These are phyloP conservation scores for Podospora comata DNA, from an alignment of 495 filamentous ascomycete species.

Conservation along the genomic window DNA sequence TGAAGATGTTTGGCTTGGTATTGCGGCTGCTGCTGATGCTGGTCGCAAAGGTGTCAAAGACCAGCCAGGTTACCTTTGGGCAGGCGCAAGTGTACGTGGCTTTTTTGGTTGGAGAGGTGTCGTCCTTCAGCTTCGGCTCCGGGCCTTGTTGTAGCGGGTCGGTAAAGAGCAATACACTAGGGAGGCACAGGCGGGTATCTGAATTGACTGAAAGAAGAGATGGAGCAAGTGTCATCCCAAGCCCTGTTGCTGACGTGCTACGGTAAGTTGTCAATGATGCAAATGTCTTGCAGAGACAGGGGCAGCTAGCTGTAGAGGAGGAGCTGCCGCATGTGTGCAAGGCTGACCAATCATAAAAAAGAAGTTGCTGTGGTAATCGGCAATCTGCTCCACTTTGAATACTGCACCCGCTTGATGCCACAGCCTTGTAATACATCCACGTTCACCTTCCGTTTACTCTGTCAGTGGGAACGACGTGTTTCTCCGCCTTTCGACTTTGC, in stretches of 20 bases:
- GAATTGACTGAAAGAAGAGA: neutral
- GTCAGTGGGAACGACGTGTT: neutral
- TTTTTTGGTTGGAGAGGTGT: constrained; percentile 10
- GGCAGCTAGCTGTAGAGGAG: neutral
- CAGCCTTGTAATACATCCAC: constrained; percentile 7
- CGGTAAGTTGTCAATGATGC: neutral
- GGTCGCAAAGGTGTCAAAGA: neutral
- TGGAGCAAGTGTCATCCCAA: neutral
- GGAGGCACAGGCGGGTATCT: neutral
- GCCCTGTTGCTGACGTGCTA: neutral
- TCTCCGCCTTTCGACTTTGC: too few relatives aligned
- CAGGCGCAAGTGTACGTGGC: constrained; percentile 15
- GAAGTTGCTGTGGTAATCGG: neutral
- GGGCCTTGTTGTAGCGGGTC: neutral
- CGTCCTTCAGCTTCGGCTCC: neutral
- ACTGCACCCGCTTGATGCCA: neutral
- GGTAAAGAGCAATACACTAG: neutral
- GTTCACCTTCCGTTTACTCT: neutral
- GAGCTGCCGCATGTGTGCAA: neutral
- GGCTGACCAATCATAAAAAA: neutral
- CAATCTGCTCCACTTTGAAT: neutral
- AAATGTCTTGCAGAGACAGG: neutral
- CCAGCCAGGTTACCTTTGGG: neutral
- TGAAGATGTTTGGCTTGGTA: neutral
- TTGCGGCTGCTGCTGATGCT: neutral